Evolutionary conservation across 1,284 basidiomycete species (phyloP).

Genomic region (Paramarasmius palmivorus): DNA sequence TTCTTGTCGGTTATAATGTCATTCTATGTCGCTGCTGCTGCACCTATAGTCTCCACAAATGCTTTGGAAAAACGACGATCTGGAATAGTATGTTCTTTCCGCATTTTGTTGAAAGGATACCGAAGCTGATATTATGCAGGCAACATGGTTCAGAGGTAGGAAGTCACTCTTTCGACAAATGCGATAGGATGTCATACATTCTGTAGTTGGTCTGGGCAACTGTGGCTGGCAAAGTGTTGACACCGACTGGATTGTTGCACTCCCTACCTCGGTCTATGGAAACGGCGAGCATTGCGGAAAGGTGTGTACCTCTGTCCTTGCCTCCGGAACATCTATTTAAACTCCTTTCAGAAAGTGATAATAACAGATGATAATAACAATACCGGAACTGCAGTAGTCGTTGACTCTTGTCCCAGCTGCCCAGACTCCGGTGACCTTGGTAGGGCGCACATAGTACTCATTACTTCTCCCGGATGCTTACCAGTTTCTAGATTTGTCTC

Average conservation of each 20-base stretch:
- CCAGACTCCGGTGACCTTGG: slow-evolving; percentile 2
- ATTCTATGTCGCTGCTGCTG: too few relatives aligned
- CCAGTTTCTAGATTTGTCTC: slow-evolving; percentile 6
- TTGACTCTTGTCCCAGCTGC: slow-evolving; percentile 9
- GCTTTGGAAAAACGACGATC: too few relatives aligned
- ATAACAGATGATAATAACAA: slow-evolving; percentile 3
- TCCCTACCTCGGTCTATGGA: slow-evolving; percentile 32
- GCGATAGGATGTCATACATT: slow-evolving; percentile 35
- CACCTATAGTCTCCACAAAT: too few relatives aligned
- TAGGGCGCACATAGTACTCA: not conserved
- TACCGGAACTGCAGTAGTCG: slow-evolving; percentile 2
- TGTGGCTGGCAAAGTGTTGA: slow-evolving; percentile 33
- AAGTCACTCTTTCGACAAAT: not conserved
- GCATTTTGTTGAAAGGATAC: too few relatives aligned
- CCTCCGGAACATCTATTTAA: not conserved
- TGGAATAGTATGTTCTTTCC: too few relatives aligned
- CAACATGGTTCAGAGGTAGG: not conserved
- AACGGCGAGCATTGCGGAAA: slow-evolving; percentile 34
- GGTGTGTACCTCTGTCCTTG: slow-evolving; percentile 18
- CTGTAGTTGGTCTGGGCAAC: slow-evolving; percentile 36
- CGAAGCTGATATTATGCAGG: too few relatives aligned
- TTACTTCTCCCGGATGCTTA: not conserved
- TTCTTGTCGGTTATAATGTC: too few relatives aligned
- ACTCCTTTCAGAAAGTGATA: slow-evolving; percentile 8
- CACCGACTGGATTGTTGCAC: slow-evolving; percentile 34